Evolutionary conservation across 345 rosid species (phyloP).

Genomic region (Bruguiera parviflora): DNA sequence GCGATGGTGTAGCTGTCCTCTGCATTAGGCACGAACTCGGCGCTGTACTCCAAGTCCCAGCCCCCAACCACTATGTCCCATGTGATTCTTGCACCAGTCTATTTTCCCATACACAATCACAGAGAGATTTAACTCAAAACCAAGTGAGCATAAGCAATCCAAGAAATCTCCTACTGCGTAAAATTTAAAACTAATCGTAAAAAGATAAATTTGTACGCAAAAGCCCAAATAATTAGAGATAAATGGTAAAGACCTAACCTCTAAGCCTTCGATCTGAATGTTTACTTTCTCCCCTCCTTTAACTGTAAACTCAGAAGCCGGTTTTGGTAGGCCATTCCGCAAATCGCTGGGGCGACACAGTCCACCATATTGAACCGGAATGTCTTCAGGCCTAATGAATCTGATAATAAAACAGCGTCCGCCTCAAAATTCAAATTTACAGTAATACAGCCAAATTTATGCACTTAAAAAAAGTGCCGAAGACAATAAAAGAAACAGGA

Average conservation of each 20-base stretch:
- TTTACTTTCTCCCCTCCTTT: conserved; percentile 97
- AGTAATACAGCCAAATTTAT: not conserved
- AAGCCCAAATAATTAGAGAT: not conserved
- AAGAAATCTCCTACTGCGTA: too few species aligned
- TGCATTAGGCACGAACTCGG: conserved; percentile 84
- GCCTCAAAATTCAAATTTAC: not conserved
- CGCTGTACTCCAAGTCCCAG: conserved; percentile 96
- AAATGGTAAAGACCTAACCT: conserved; percentile 34
- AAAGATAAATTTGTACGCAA: too few species aligned
- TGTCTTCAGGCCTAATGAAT: conserved; percentile 81
- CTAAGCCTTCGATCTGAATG: conserved; percentile 96
- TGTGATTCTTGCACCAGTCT: conserved; percentile 84
- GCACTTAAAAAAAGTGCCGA: too few species aligned
- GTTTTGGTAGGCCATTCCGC: conserved; percentile 64
- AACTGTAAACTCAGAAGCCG: conserved; percentile 84
- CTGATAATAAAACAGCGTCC: conserved; percentile 28
- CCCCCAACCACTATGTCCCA: conserved; percentile 99
- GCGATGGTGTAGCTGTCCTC: conserved; percentile 76
- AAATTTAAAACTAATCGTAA: too few species aligned
- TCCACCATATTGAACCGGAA: conserved; percentile 93
- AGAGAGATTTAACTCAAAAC: too few species aligned
- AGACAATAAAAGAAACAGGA: not conserved
- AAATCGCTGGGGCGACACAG: conserved; percentile 63
- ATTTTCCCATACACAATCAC: not conserved
- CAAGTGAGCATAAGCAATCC: too few species aligned